Evolutionary conservation across 805 yeast genomes (phyloP).

Genomic region (Brettanomyces custersianus): DNA sequence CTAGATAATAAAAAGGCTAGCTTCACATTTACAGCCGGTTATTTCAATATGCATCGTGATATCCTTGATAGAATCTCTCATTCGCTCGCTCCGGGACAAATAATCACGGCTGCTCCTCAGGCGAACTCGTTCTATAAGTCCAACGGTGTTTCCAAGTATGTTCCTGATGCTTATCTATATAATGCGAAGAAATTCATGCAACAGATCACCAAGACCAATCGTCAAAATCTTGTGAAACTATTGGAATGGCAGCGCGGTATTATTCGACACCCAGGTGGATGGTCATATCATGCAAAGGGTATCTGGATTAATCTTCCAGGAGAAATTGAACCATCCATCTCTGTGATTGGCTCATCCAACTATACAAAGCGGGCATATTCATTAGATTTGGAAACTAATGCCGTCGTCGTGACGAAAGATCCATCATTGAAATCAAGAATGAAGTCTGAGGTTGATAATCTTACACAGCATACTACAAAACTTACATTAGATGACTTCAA

Average conservation of each 20-base stretch:
- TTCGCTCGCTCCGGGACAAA: constrained; percentile 52
- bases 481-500: constrained; percentile 56
- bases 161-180: constrained; percentile 82
- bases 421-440: constrained; percentile 45
- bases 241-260: constrained; percentile 84
- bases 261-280: constrained; percentile 74
- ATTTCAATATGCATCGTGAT: constrained; percentile 82
- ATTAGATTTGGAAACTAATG: constrained; percentile 83
- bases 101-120: constrained; percentile 86
- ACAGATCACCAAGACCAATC: constrained; percentile 28
- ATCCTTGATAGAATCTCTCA: constrained; percentile 50
- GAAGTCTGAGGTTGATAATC: constrained; percentile 54
- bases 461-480: constrained; percentile 42
- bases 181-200: constrained; percentile 62
- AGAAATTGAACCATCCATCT: constrained; percentile 53
- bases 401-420: constrained; percentile 67
- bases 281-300: constrained; percentile 99
- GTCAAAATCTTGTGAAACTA: constrained; percentile 37
- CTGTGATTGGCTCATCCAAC: constrained; percentile 88
- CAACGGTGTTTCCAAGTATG: constrained; percentile 65
- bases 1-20: constrained; percentile 44
- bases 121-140: constrained; percentile 92
- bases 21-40: constrained; percentile 95
- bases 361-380: constrained; percentile 86
- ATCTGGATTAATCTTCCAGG: constrained; percentile 67